phyloP scores from a whole-genome alignment of 768 basidiomycete species.

The Gloeopeniophorella convolvens region DNA sequence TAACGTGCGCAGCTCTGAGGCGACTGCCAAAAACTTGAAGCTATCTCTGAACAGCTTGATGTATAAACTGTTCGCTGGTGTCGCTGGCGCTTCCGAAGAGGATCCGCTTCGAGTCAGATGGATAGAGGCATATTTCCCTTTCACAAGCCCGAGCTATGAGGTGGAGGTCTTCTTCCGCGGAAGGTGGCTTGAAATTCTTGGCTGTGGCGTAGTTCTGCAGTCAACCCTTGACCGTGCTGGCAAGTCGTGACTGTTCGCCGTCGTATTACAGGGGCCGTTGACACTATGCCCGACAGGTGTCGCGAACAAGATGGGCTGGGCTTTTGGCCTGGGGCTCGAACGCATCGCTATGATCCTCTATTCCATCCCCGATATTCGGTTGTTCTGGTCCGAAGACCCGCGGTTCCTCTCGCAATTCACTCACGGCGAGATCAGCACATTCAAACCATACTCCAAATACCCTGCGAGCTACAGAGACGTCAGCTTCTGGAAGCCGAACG shows the following conservation, averaged over 20 bases:
- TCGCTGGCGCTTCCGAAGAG: conserved; percentile 40
- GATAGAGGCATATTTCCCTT: conserved; percentile 98
- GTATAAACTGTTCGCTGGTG: conserved; percentile 69
- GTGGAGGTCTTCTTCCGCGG: conserved; percentile 96
- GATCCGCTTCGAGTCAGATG: conserved; percentile 86
- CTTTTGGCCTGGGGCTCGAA: conserved; percentile 95
- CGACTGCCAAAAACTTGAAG: conserved; percentile 83
- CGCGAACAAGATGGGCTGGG: conserved; percentile 87
- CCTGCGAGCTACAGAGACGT: conserved; percentile 92
- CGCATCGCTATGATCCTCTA: conserved; percentile 97
- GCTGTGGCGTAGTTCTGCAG: conserved; percentile 87
- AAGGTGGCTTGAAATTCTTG: conserved; percentile 95
- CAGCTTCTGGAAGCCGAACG: conserved; percentile 77
- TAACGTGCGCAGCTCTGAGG: conserved; percentile 62
- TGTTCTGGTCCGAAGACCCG: conserved; percentile 91
- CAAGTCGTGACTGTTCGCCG: conserved; percentile 34
- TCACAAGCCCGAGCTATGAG: conserved; percentile 96
- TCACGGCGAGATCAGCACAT: conserved; percentile 67
- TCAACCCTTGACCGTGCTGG: conserved; percentile 83
- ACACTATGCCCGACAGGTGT: conserved; percentile 44
- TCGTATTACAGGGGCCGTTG: too few species aligned
- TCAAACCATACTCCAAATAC: conserved; percentile 89
- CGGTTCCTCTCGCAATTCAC: conserved; percentile 87
- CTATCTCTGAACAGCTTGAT: conserved; percentile 83
- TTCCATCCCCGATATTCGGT: conserved; percentile 93